phyloP scores from a whole-genome alignment of 345 rosid genomes.

The Luvunga scandens region DNA sequence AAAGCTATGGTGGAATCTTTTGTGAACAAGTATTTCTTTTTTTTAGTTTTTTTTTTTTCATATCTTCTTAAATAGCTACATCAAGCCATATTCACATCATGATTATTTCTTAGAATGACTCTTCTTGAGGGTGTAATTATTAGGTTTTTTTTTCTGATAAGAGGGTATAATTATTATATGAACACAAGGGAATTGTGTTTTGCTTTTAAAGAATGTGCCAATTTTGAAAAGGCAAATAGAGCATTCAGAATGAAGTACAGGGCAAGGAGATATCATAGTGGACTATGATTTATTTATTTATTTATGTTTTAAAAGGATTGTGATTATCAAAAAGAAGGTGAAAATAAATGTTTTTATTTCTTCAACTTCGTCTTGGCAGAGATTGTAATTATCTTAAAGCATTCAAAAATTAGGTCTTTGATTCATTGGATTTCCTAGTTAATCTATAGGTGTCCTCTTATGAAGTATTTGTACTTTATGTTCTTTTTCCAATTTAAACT shows the following conservation, averaged over 20 bases:
- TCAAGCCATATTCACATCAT: background rate
- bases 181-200: background rate
- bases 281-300: background rate
- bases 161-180: background rate
- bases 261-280: background rate
- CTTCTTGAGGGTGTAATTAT: background rate
- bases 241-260: background rate
- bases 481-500: background rate
- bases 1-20: conserved; percentile 41
- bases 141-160: no score
- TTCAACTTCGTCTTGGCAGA: background rate
- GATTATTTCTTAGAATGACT: background rate
- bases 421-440: background rate
- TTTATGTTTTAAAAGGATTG: background rate
- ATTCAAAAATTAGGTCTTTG: background rate
- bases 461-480: background rate
- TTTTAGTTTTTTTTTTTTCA: background rate
- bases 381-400: background rate
- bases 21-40: conserved; percentile 31
- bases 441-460: background rate
- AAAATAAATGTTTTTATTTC: background rate
- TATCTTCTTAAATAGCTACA: background rate
- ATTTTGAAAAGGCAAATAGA: background rate
- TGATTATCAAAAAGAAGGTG: background rate
- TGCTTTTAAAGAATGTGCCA: background rate